Base-by-base conservation (phyloP, 768 basidiomycete genomes). In the Kwoniella newhampshirensis region DNA sequence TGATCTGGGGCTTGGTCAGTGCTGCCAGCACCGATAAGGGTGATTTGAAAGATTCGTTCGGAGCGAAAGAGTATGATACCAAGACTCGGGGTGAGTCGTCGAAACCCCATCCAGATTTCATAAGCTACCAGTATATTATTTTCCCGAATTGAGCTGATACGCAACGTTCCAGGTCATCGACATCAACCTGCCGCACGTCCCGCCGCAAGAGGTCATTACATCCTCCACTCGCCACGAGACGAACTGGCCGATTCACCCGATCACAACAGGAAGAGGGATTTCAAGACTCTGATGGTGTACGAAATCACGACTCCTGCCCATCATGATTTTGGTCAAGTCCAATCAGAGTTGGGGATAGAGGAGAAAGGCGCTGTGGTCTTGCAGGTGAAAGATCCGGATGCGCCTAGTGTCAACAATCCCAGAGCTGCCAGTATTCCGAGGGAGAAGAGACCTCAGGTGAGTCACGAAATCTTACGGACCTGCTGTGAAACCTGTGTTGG, bases 221-320 rank as follows among this genome's bases (percentile, higher is more conserved):
- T 73, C 54, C 66, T 73, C 13, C 71, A 73, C 51, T 73, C 71
- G 5, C 71, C 71, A 0, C 64, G 59, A n/a, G 71, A 73, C 42
- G 47, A 61, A 28, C 48, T 62, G 4, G 71, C 71, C 27, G 71
- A 73, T 41, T 53, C 48, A 13, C 68, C 71, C 13, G 58, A 62
- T 12, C 59, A 64, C 39, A 58, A 70, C 39, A 51, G 61, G 7
- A 66, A 73, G 58, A 51, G 71, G 11, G 71, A 73, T 50, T 73
- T 56, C 57, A 70, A 70, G 51, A 49, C 57, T 8, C 40, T 70
- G 4, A 53, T 73, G 6, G 71, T 66, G 12, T 73, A 70, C 41
- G 66, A 67, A 26, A 64, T 73, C 46, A 73, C 71, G 9, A 70
- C 66, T 9, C 71, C 71, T 7, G 41, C 63, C 15, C 47, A 51